Conservation (phyloP, 2,329 filamentous ascomycete species). For the Aspergillus bombycis region DNA sequence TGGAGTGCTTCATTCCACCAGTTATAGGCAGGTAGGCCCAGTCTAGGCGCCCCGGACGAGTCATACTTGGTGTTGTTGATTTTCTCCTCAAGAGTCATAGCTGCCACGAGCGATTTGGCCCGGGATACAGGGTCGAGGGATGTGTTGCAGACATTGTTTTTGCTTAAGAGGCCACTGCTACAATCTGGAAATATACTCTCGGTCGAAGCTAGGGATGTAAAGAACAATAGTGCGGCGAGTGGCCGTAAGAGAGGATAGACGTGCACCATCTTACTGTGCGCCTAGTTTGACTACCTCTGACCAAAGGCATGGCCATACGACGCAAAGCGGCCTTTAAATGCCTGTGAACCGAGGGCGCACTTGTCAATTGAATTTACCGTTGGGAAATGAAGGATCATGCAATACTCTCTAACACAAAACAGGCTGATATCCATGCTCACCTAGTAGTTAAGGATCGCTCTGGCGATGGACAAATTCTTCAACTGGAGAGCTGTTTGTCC, state of each 20-base stretch:
- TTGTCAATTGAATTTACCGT: no score
- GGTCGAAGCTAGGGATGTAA: background rate
- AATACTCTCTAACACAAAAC: background rate
- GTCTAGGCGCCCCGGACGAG: slow-evolving; percentile 53
- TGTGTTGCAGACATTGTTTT: slow-evolving; percentile 54
- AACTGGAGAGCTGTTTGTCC: background rate
- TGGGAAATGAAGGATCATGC: background rate
- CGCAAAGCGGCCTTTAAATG: background rate
- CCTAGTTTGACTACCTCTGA: background rate
- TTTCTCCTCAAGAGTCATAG: slow-evolving; percentile 56
- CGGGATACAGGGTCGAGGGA: slow-evolving; percentile 40
- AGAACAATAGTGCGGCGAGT: background rate
- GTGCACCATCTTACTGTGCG: background rate
- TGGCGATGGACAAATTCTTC: background rate
- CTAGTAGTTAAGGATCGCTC: background rate
- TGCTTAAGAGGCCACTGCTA: slow-evolving; percentile 50
- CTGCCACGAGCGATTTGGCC: slow-evolving; percentile 45
- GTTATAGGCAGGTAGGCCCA: slow-evolving; percentile 61
- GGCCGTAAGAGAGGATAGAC: background rate
- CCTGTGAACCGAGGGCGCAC: background rate
- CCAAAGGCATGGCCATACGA: background rate
- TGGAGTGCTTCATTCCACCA: slow-evolving; percentile 67
- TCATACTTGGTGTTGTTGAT: slow-evolving; percentile 53
- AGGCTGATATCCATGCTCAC: background rate
- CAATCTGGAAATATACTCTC: slow-evolving; percentile 51